phyloP scores from a whole-genome alignment of 148 eudicot species.

The Amaranthus palmeri region DNA sequence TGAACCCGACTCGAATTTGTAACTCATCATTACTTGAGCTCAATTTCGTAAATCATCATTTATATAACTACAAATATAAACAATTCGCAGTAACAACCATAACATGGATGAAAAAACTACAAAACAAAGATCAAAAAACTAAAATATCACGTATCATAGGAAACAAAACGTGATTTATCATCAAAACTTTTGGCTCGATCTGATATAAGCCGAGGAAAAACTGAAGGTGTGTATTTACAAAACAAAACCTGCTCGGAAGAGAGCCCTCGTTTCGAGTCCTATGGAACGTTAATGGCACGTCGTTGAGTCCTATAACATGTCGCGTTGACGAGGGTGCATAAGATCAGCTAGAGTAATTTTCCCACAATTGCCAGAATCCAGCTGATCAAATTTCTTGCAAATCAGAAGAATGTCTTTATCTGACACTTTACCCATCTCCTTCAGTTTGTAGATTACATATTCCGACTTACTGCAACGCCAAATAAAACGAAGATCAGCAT shows the following conservation, averaged over 20 bases:
- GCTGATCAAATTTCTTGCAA: slow-evolving; percentile 70
- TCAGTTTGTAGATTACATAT: slow-evolving; percentile 94
- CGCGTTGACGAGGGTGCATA: slow-evolving; percentile 44
- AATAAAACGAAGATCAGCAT: not conserved
- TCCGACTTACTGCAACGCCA: slow-evolving; percentile 75
- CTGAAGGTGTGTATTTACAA: no score
- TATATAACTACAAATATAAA: no score
- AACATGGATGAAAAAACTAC: no score
- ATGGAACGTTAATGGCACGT: not conserved
- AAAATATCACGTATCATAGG: no score
- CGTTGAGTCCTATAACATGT: not conserved
- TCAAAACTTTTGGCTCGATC: no score
- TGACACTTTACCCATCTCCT: slow-evolving; percentile 85
- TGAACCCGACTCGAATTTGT: no score
- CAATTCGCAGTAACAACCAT: no score
- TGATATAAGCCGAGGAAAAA: no score
- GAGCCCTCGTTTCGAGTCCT: not conserved
- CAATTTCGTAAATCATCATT: no score
- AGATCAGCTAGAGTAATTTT: slow-evolving; percentile 87
- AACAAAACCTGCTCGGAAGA: not conserved
- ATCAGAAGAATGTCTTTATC: slow-evolving; percentile 78
- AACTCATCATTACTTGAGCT: no score
- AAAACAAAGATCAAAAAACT: no score
- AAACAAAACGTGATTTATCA: no score
- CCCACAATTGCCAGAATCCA: slow-evolving; percentile 76